phyloP scores from a whole-genome alignment of 2,329 filamentous ascomycete genomes.

The Tolypocladium nubicola region DNA sequence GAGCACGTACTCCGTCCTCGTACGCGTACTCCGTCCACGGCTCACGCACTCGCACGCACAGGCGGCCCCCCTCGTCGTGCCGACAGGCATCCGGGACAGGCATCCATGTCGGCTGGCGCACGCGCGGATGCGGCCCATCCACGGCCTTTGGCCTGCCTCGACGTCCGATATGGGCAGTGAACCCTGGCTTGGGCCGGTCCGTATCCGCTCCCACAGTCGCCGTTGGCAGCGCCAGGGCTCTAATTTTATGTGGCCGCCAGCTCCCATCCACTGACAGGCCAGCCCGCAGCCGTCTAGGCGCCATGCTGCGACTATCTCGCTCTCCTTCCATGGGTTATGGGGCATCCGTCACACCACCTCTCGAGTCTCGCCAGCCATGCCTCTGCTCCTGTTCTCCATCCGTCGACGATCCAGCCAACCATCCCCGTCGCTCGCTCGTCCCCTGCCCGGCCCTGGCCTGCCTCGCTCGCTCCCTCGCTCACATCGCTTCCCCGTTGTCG shows the following conservation, averaged over 20 bases:
- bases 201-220: slow-evolving; percentile 14
- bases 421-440: neutral
- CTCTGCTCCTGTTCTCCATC: neutral
- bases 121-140: slow-evolving; percentile 3
- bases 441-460: neutral
- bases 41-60: neutral
- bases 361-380: neutral
- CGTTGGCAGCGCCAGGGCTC: slow-evolving; percentile 14
- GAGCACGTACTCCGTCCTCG: neutral
- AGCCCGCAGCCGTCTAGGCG: slow-evolving; percentile 29
- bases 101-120: neutral
- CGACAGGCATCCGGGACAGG: neutral
- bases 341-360: slow-evolving; percentile 23
- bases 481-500: neutral
- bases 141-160: neutral
- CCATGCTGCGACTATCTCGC: slow-evolving; percentile 29
- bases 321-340: slow-evolving; percentile 3
- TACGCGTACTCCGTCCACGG: neutral
- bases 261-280: slow-evolving; percentile 31
- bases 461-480: neutral
- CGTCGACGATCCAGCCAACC: neutral
- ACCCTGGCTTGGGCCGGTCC: slow-evolving; percentile 1
- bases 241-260: slow-evolving; percentile 33
- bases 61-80: neutral
- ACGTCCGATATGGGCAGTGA: neutral